phyloP scores from a whole-genome alignment of 805 yeast genomes.

The Cyberlindnera bimundalis region DNA sequence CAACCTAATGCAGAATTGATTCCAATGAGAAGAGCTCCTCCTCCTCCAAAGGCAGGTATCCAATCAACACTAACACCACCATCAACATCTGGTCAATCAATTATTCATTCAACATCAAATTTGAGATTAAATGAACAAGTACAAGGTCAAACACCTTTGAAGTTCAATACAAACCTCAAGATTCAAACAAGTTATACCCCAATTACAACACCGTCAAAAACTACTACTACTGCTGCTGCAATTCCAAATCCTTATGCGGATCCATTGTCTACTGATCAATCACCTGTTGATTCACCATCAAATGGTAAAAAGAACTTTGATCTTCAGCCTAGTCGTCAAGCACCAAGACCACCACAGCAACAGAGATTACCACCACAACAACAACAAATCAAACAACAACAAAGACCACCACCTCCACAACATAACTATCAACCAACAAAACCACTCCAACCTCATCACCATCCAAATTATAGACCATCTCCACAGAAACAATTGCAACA shows the following conservation, averaged over 20 bases:
- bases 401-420: conserved; percentile 20
- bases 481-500: conserved; percentile 17
- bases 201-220: background rate
- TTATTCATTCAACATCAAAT: conserved; percentile 11
- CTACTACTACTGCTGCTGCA: conserved; percentile 16
- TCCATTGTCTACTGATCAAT: conserved; percentile 8
- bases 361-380: conserved; percentile 12
- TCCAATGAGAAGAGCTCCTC: conserved; percentile 55
- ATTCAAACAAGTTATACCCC: conserved; percentile 25
- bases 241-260: conserved; percentile 25
- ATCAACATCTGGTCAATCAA: background rate
- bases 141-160: background rate
- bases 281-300: conserved; percentile 14
- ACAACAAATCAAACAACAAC: conserved; percentile 15
- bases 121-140: conserved; percentile 10
- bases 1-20: conserved; percentile 32
- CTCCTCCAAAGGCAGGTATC: conserved; percentile 39
- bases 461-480: conserved; percentile 20
- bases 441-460: conserved; percentile 30
- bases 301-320: conserved; percentile 15
- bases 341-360: conserved; percentile 29
- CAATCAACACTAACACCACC: conserved; percentile 1
- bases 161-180: conserved; percentile 34
- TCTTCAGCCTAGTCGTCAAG: conserved; percentile 27
- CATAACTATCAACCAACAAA: conserved; percentile 19